These are phyloP conservation scores for Asclepias syriaca DNA, from an alignment of 257 asterid genomes.

Conservation along the genomic window DNA sequence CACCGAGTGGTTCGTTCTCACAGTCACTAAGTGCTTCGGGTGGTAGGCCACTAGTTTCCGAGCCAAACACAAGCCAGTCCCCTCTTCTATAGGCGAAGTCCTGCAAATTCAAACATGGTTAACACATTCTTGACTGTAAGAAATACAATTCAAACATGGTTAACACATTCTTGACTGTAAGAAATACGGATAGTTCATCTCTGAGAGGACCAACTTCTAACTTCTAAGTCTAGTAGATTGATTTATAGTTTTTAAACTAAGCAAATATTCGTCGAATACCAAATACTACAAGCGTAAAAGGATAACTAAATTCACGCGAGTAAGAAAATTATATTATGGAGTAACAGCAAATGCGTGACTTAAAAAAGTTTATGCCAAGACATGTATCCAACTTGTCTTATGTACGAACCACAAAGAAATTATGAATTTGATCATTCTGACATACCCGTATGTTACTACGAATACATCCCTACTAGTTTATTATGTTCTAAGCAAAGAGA, in stretches of 20 bases:
- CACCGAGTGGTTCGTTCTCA: slow-evolving; percentile 51
- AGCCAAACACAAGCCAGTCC: slow-evolving; percentile 96
- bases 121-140: not conserved
- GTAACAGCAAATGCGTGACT: not conserved
- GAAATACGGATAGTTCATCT: not conserved
- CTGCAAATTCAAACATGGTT: slow-evolving; percentile 33
- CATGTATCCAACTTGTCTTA: not conserved
- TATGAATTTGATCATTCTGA: not conserved
- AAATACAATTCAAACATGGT: not conserved
- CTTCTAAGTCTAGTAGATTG: not conserved
- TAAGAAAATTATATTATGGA: not conserved
- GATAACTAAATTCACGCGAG: not conserved
- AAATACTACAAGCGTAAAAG: no score
- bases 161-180: not conserved
- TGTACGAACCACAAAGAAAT: not conserved
- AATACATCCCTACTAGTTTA: not conserved
- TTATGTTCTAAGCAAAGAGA: slow-evolving; percentile 1
- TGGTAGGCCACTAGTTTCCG: slow-evolving; percentile 82
- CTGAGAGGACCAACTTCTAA: not conserved
- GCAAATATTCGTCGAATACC: not conserved
- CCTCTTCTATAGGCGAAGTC: slow-evolving; percentile 77
- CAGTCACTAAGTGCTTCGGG: slow-evolving; percentile 81
- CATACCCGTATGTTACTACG: not conserved
- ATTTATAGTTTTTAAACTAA: not conserved
- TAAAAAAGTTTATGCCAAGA: not conserved